Base-by-base conservation (phyloP, 441 rosid genomes). In the Manihot esculenta region DNA sequence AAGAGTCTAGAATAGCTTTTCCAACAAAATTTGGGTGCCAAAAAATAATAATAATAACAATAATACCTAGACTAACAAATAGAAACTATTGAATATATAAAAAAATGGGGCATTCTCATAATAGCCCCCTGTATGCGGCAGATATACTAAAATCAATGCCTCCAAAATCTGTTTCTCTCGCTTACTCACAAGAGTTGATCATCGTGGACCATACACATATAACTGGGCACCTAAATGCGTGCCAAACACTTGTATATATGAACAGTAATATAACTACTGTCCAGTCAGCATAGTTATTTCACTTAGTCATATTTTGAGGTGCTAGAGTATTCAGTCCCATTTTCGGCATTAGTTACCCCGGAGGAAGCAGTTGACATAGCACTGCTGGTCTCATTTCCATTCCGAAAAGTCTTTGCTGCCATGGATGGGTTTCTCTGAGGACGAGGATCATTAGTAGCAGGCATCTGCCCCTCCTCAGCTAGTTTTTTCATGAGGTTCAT, bases 401-500 rank as follows among this genome's bases (percentile, higher is more conserved):
- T 85, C 15, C 30, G 79, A 23, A 73, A 68, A 63, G 80, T 82
- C 53, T 68, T 86, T 7, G 87, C 49, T 64, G 72, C 64, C 9
- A 42, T 35, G 15, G 70, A 73, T 20, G 89, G 73, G 76, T 79
- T 79, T 77, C 80, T 69, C 21, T 74, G 89, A 66, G 85, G 79
- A 62, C 73, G 89, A 66, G 85, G 79, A 62, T 82, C 82, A 42
- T 76, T 75, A 50, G 83, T 41, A 11, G 87, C 76, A 12, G 94
- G 87, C 2, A 79, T 71, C 75, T 91, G 91, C 51, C 98, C 99
- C 74, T 88, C 92, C 77, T 95, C 99, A 0, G 96, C 96, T n/a
- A 95, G 87, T 75, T 81, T 93, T 77, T 56, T 87, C 7, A 95
- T 79, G 75, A 95, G 89, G 81, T 93, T 95, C 96, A 91, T 86